These are phyloP conservation scores for Xylaria flabelliformis DNA, from an alignment of 495 filamentous ascomycete species.

Conservation along the genomic window DNA sequence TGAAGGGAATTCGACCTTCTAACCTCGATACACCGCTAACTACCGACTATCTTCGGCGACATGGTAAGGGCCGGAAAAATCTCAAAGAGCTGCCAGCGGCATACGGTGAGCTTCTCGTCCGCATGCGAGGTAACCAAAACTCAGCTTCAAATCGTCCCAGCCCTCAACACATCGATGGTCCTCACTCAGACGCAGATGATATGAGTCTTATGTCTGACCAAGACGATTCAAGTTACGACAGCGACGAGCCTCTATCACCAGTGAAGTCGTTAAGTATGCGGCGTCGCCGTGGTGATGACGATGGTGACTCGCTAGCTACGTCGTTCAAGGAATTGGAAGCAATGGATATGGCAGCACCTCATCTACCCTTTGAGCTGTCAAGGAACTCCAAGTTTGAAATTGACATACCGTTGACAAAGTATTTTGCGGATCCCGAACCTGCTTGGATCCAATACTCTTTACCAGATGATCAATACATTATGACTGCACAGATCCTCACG, in stretches of 20 bases:
- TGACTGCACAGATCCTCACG: constrained; percentile 66
- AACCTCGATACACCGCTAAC: constrained; percentile 41
- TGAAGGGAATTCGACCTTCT: constrained; percentile 29
- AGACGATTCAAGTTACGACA: constrained; percentile 54
- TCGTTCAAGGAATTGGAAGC: constrained; percentile 54
- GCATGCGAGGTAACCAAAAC: constrained; percentile 35
- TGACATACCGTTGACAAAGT: constrained; percentile 54
- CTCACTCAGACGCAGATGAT: constrained; percentile 53
- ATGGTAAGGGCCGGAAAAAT: constrained; percentile 41
- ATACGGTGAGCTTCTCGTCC: constrained; percentile 43
- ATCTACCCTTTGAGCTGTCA: constrained; percentile 48
- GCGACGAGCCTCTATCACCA: constrained; percentile 52
- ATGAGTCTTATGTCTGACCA: constrained; percentile 56
- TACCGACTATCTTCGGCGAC: constrained; percentile 48
- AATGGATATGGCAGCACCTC: constrained; percentile 45
- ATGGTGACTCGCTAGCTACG: constrained; percentile 54
- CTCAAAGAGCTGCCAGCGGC: constrained; percentile 48
- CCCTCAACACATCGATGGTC: constrained; percentile 41
- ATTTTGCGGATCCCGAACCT: constrained; percentile 58
- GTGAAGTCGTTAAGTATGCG: constrained; percentile 48
- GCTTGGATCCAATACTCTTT: constrained; percentile 46
- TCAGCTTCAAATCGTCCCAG: constrained; percentile 37
- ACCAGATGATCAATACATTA: constrained; percentile 59
- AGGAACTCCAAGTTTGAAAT: constrained; percentile 48
- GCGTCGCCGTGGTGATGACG: constrained; percentile 49